These are phyloP conservation scores for Irpex rosettiformis DNA, from an alignment of 1,284 basidiomycete species.

Conservation along the genomic window DNA sequence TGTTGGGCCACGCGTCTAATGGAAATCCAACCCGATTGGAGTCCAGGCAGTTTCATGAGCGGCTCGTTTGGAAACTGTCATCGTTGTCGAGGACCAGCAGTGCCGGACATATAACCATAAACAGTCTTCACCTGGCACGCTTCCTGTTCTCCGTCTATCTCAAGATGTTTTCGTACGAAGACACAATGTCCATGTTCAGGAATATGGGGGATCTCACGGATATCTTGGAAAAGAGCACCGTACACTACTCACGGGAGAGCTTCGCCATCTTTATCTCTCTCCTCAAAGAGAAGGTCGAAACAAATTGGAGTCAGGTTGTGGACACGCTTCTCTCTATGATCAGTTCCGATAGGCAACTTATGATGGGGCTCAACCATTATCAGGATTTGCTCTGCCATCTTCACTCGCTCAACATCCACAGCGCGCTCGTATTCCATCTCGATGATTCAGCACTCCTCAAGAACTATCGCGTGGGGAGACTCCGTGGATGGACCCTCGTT, in stretches of 20 bases:
- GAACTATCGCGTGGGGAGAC: not conserved
- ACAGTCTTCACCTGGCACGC: constrained; percentile 34
- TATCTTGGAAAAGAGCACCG: constrained; percentile 18
- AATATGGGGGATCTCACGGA: not conserved
- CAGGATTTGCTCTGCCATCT: constrained; percentile 13
- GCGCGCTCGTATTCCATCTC: not conserved
- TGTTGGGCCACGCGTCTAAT: constrained; percentile 19
- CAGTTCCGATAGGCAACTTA: not conserved
- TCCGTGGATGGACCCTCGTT: constrained; percentile 4
- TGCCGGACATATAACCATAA: constrained; percentile 10
- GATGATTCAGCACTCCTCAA: not conserved
- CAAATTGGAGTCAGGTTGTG: constrained; percentile 1
- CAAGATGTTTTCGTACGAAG: constrained; percentile 43
- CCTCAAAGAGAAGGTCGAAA: not conserved
- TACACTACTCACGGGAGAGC: constrained; percentile 44
- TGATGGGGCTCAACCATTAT: constrained; percentile 7
- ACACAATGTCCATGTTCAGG: constrained; percentile 10
- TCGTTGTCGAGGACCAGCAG: not conserved
- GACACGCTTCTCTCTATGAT: constrained; percentile 2
- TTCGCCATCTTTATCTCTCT: constrained; percentile 31
- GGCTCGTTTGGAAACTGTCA: constrained; percentile 40
- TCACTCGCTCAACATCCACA: constrained; percentile 8
- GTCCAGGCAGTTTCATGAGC: constrained; percentile 36
- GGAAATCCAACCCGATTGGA: not conserved
- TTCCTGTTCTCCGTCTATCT: constrained; percentile 45